Evolutionary conservation across 352 stramenopile species (phyloP), one percentile per base, ranked within the genome.

Genomic region (Pythium sukuiense): DNA sequence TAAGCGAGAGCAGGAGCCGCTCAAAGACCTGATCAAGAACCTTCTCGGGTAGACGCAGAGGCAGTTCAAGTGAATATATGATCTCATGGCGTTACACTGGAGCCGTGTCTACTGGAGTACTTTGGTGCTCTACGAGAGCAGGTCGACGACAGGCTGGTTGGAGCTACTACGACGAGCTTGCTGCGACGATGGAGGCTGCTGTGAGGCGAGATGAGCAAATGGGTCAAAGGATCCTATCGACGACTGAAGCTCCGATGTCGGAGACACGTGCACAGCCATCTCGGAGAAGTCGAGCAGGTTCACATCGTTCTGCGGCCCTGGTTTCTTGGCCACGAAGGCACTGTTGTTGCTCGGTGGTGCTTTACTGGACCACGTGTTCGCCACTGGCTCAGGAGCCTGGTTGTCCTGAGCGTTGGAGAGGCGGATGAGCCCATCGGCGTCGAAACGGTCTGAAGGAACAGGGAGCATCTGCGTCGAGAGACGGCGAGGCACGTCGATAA

Each of bases 1-100:
- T 59, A 92, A 97, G 71, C 89, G 93, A 55, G 95, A 99, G 73
- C 90, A 98, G 73, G 88, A 98, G 70, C 94, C 94, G 13, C 80
- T 99, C 59, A 94, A 97, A 62, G 93, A 98, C 11, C 80, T 99
- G 59, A 97, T 99, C 61, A 96, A 96, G 63, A 96, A 92, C 59
- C 86, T 98, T 27, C 55, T 88, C 0, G 60, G 76, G 14, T 89
- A 77, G 65, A 26, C 12, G 30, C 14, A 54, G 1, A 55, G 11
- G 13, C 37, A 41, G 26, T 56, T 33, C 7, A 35, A 24, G 18
- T 33, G 9, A 56, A 37, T 37, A 24, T 24, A 33, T 56, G 24
- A 56, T 56, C 49, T 16, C 5, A 33, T n/a, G 14, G 24, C 6
- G 32, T 5, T 5, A 35, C 32, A 35, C 5, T 35, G 32, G 5